Evolutionary conservation across 2,329 filamentous ascomycete species (phyloP), one percentile per base, ranked within the genome.

Genomic region (Arthrinium puccinioides): DNA sequence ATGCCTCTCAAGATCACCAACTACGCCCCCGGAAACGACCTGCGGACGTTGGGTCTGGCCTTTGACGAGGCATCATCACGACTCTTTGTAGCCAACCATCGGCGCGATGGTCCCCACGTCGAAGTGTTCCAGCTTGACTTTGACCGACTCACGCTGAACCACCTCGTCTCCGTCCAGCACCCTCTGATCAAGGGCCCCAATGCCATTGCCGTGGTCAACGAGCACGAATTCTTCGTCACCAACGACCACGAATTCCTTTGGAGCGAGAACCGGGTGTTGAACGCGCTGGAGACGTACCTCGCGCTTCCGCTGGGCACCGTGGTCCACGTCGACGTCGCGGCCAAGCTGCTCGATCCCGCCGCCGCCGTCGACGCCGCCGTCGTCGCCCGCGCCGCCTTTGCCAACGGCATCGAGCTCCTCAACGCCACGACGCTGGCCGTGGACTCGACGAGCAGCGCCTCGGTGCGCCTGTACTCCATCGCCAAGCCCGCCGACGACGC

Each of bases 351-450:
- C 5, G 45, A 47, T 35, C 44, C 45, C 9, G 3, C 30, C 4
- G 29, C 24, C 6, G 14, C 41, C 5, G 48, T 50, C 19, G 31
- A 44, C 2, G 55, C 50, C 2, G 40, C 28, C 18, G 36, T 62
- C 1, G 53, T 63, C 0, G 57, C 56, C 3, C 54, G 54, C 10
- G 30, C 60, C 2, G 43, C 64, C 9, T 69, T 63, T 29, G 54
- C 65, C 8, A 69, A 69, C 33, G 65, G 65, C 11, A 54, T 68
- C 13, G 57, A 57, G 21, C 41, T 66, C 1, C 30, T 67, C 4
- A 65, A 66, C 40, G 45, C 42, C 3, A 62, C 59, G 0, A 63
- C 58, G 0, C 39, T 64, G 2, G 65, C 54, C 1, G 56, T 67
- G 9, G 56, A 64, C 2, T 56, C 64, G 0, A 59, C 62, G 7